Base-by-base conservation (phyloP, 257 asterid species). In the Cynanchum wilfordii region DNA sequence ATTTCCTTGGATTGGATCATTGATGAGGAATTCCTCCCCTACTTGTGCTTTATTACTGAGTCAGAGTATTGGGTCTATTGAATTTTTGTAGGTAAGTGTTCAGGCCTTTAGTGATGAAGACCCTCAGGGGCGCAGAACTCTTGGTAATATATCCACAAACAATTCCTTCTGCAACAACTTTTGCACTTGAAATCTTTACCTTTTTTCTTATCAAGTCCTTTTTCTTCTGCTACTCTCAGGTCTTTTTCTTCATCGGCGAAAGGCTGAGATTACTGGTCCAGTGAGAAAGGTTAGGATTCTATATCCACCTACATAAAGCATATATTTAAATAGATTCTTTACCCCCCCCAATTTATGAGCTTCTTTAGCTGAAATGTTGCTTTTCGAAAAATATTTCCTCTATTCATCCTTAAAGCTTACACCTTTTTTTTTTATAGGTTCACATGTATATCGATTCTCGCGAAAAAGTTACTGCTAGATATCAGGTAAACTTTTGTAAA, bases 51-150 rank as follows among this genome's bases (percentile, higher is more conserved):
- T 60, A 5, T 20, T 40, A 65, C 29, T 62, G 51, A 64, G 57
- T 47, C 47, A 29, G 30, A 12, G 33, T 44, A 73, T 73, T 77
- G 77, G 79, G 63, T 66, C 66, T 79, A 36, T 77, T 79, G 77
- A 80, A 73, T 84, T 75, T 72, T 75, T 72, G 66, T 75, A 94
- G 99, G 89, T 94, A 75, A 94, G 95, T 68, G 87, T 94, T 74
- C 99, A 94, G 92, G 98, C 99, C 73, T 94, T 94, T 78, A 88
- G 90, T 64, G 94, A 94, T 78, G 99, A 94, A 86, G 97, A 94
- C 69, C 97, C 93, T 68, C 98, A 91, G 87, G 99, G 99, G 70
- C 92, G 98, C 49, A 93, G 97, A 25, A 94, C 99, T 3, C 98
- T 94, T 75, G 99, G 99, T 94, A 87, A 66, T 30, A 66, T 30